Evolutionary conservation across 257 asterid genomes (phyloP).

Genomic region (Handroanthus guayacan): DNA sequence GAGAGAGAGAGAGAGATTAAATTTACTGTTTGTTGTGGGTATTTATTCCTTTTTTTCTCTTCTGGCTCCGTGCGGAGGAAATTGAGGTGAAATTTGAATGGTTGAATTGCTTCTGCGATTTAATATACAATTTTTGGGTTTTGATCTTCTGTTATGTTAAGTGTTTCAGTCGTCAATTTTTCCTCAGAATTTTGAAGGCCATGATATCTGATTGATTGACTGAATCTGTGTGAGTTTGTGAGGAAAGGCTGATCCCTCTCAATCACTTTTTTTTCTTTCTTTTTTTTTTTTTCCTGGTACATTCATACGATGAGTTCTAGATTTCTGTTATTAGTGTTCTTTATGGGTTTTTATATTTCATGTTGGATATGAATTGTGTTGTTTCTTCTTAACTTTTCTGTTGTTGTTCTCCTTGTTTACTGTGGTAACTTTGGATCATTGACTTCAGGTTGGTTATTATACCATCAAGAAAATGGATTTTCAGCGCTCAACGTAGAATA

Average conservation of each 20-base stretch:
- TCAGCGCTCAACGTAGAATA: conserved; percentile 23
- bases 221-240: conserved; percentile 28
- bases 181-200: conserved; percentile 23
- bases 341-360: neutral
- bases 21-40: conserved; percentile 7
- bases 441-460: conserved; percentile 34
- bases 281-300: too few relatives aligned
- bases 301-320: conserved; percentile 9
- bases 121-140: conserved; percentile 19
- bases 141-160: conserved; percentile 31
- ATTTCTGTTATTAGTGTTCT: neutral
- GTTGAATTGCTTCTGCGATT: conserved; percentile 11
- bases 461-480: conserved; percentile 37
- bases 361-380: neutral
- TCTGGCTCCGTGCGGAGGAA: neutral
- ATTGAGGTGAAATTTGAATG: conserved; percentile 28
- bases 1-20: neutral
- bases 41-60: neutral
- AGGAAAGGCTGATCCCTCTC: conserved; percentile 19
- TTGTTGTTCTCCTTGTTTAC: neutral
- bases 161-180: conserved; percentile 16
- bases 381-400: neutral
- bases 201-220: conserved; percentile 38
- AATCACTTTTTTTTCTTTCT: neutral
- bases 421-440: conserved; percentile 8